Evolutionary conservation across 2,329 filamentous ascomycete genomes (phyloP).

Genomic region (Pleurostoma richardsiae): DNA sequence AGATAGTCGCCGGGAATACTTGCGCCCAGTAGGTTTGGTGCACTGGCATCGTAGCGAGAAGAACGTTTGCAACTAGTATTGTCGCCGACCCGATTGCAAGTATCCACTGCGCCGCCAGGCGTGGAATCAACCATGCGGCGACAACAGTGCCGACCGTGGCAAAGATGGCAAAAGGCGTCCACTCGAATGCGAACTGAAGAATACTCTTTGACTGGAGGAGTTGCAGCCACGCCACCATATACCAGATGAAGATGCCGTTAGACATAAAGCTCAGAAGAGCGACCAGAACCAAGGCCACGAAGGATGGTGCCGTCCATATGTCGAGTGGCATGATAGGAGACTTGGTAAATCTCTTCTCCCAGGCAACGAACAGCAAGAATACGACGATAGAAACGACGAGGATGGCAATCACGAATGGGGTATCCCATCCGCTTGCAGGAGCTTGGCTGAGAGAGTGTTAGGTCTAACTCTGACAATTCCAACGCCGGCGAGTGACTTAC

Average conservation of each 20-base stretch:
- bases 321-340: slow-evolving; percentile 39
- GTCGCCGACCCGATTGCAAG: slow-evolving; percentile 34
- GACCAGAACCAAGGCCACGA: slow-evolving; percentile 34
- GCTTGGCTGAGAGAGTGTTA: slow-evolving; percentile 24
- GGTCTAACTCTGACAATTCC: too few relatives aligned
- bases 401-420: slow-evolving; percentile 32
- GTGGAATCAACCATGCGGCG: slow-evolving; percentile 39
- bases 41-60: slow-evolving; percentile 37
- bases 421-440: slow-evolving; percentile 37
- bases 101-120: slow-evolving; percentile 41
- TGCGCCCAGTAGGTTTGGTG: slow-evolving; percentile 39
- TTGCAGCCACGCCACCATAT: slow-evolving; percentile 38
- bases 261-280: slow-evolving; percentile 41
- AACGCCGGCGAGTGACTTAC: slow-evolving; percentile 20
- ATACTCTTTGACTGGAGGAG: slow-evolving; percentile 32
- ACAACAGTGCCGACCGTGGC: slow-evolving; percentile 29
- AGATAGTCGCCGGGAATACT: slow-evolving; percentile 29
- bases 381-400: slow-evolving; percentile 27
- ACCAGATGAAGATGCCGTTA: slow-evolving; percentile 42
- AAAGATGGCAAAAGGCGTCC: slow-evolving; percentile 34
- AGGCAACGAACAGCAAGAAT: slow-evolving; percentile 26
- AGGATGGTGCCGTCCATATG: slow-evolving; percentile 38
- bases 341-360: slow-evolving; percentile 32
- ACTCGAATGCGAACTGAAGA: slow-evolving; percentile 30
- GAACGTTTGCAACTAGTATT: slow-evolving; percentile 20